Conservation (phyloP, 1,284 basidiomycete species). For the Boletellus deceptivus region DNA sequence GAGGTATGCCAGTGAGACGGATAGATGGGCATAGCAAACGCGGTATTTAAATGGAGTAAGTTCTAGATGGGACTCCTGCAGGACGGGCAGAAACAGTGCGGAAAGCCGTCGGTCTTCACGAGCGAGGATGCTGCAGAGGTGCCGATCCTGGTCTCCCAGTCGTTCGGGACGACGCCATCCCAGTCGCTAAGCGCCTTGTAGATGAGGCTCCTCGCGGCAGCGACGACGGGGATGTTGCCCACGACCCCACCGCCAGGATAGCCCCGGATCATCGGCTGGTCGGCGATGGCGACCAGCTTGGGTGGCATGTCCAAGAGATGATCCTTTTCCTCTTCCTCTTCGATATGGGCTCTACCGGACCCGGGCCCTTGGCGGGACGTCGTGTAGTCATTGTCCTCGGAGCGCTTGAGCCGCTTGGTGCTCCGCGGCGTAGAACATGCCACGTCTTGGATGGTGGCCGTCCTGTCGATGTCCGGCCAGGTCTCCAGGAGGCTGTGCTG, state of each 20-base stretch:
- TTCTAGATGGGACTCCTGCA: slow-evolving; percentile 25
- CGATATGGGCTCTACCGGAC: too few relatives aligned
- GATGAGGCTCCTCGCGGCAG: slow-evolving; percentile 41
- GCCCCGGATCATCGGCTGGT: slow-evolving; percentile 50
- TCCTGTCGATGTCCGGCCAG: slow-evolving; percentile 14
- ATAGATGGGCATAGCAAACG: background rate
- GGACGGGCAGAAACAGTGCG: slow-evolving; percentile 22
- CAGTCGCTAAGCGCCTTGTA: slow-evolving; percentile 31
- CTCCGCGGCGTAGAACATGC: too few relatives aligned
- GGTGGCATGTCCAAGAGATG: slow-evolving; percentile 32
- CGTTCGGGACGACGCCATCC: slow-evolving; percentile 22
- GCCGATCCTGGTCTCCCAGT: slow-evolving; percentile 34
- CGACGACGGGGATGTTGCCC: slow-evolving; percentile 45
- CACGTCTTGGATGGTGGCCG: slow-evolving; percentile 1
- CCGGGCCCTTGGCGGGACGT: too few relatives aligned
- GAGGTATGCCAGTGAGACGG: too few relatives aligned
- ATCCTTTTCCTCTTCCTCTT: background rate
- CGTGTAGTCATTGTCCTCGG: too few relatives aligned
- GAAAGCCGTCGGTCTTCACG: background rate
- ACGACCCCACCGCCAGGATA: slow-evolving; percentile 37
- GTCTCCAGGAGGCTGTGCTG: slow-evolving; percentile 7
- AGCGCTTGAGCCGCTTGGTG: slow-evolving; percentile 17
- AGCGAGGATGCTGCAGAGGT: slow-evolving; percentile 17
- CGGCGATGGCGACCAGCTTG: slow-evolving; percentile 38
- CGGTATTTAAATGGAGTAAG: too few relatives aligned